Evolutionary conservation across 1,284 basidiomycete genomes (phyloP), one percentile per base, ranked within the genome.

Genomic region (Sparassis latifolia): DNA sequence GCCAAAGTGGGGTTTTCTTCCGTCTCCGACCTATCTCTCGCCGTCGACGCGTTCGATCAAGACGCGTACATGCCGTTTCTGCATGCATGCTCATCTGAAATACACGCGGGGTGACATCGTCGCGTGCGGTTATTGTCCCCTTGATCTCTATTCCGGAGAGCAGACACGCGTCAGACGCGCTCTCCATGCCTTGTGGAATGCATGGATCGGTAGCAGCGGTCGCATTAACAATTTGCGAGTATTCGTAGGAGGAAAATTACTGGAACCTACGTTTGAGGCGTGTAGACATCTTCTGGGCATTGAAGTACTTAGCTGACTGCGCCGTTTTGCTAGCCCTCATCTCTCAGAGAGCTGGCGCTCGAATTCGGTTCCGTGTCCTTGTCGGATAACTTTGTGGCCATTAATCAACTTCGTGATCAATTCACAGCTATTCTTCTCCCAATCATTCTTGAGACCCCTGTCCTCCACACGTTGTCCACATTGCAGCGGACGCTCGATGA

Each of bases 1-100:
- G 93, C 93, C 93, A 42, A 97, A 97, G 73, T 97, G 93, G 92
- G 92, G 84, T 2, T 96, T 97, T 68, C 68, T 96, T 32, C 92
- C 93, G 4, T 73, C 73, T 30, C 55, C 76, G 12, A 57, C 63
- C 7, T 74, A 84, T 69, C 71, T 89, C 44, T 82, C 90, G 0
- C 60, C 71, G 2, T 69, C 71, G 46, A 86, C 82, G 1, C 72
- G 68, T 12, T 53, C 62, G 0, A 70, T 82, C 61, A 97, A 96
- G 72, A 74, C 74, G 4, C 69, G 68, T 31, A 84, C 85, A 33
- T 94, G 92, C 70, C 79, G 93, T 55, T 94, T 90, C 66, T 92
- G 91, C 65, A 86, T 96, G 82, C 91, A 96, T 66, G 73, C 80
- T n/a, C 75, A 80, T 57, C 64, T 85, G 58, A 75, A 73, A 58